Evolutionary conservation across 129 eudicot genomes (phyloP).

Genomic region (Artemisia tridentata): DNA sequence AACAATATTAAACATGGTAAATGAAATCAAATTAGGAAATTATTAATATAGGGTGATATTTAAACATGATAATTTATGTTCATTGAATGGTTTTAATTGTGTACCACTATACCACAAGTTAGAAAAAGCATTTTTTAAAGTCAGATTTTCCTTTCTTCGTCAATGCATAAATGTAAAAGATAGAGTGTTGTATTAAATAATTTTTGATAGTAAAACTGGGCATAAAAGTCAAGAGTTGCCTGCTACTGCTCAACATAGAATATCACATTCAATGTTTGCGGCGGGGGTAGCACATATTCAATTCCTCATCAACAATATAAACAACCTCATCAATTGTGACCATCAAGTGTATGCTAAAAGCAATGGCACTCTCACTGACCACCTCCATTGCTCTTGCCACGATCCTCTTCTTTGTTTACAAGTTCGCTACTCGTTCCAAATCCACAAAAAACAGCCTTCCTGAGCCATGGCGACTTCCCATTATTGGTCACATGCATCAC

Average conservation of each 20-base stretch:
- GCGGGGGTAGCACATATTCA: not conserved
- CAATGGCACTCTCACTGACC: slow-evolving; percentile 5
- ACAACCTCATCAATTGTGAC: not conserved
- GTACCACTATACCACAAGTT: no score
- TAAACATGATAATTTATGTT: no score
- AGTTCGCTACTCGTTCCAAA: slow-evolving; percentile 20
- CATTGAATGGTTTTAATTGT: no score
- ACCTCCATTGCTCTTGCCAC: slow-evolving; percentile 26
- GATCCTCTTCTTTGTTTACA: slow-evolving; percentile 23
- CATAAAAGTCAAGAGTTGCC: not conserved
- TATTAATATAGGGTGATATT: no score
- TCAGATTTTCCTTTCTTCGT: no score
- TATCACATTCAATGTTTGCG: not conserved
- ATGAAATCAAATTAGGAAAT: no score
- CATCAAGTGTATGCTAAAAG: no score
- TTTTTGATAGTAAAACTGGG: no score
- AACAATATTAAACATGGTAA: no score
- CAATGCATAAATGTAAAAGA: no score
- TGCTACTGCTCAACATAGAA: not conserved
- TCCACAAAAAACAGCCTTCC: slow-evolving; percentile 20
- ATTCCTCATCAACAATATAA: not conserved
- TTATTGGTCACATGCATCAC: slow-evolving; percentile 38
- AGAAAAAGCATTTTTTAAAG: no score
- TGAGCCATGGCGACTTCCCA: slow-evolving; percentile 33
- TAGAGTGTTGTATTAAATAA: no score